Conservation (phyloP, 257 asterid species). For the Verbascum thapsus region DNA sequence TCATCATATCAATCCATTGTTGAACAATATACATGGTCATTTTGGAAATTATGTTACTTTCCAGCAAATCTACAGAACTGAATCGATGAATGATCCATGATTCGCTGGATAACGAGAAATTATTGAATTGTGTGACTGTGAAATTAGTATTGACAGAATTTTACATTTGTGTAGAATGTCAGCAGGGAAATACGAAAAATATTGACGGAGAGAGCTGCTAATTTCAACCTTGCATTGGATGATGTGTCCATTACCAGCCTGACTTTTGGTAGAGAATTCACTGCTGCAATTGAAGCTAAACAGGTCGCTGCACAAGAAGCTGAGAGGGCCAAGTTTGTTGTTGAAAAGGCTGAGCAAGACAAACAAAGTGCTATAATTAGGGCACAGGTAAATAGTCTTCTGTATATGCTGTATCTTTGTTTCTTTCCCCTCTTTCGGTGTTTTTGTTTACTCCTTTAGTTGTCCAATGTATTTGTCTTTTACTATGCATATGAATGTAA, state of each 20-base stretch:
- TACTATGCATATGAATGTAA: too few relatives aligned
- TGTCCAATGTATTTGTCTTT: too few relatives aligned
- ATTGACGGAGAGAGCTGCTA: slow-evolving; percentile 69
- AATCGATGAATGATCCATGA: background rate
- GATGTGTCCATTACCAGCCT: slow-evolving; percentile 82
- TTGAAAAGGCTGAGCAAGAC: slow-evolving; percentile 92
- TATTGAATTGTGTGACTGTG: slow-evolving; percentile 3
- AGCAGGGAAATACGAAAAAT: slow-evolving; percentile 77
- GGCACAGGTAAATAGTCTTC: slow-evolving; percentile 64
- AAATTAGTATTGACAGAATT: slow-evolving; percentile 13
- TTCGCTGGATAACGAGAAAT: background rate
- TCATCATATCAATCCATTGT: too few relatives aligned
- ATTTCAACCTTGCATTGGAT: slow-evolving; percentile 82
- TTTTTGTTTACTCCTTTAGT: too few relatives aligned
- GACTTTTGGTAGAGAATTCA: slow-evolving; percentile 78
- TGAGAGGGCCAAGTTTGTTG: slow-evolving; percentile 87
- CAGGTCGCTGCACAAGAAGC: slow-evolving; percentile 96
- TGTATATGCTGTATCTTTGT: background rate
- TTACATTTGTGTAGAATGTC: slow-evolving; percentile 50
- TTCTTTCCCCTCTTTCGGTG: background rate
- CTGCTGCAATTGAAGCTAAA: slow-evolving; percentile 89
- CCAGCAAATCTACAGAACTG: too few relatives aligned
- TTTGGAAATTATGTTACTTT: too few relatives aligned
- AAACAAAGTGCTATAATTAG: slow-evolving; percentile 77
- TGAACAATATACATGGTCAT: too few relatives aligned